Evolutionary conservation across 73 alveolate genomes (phyloP), one percentile per base, ranked within the genome.

Genomic region (Symbiodinium pilosum): DNA sequence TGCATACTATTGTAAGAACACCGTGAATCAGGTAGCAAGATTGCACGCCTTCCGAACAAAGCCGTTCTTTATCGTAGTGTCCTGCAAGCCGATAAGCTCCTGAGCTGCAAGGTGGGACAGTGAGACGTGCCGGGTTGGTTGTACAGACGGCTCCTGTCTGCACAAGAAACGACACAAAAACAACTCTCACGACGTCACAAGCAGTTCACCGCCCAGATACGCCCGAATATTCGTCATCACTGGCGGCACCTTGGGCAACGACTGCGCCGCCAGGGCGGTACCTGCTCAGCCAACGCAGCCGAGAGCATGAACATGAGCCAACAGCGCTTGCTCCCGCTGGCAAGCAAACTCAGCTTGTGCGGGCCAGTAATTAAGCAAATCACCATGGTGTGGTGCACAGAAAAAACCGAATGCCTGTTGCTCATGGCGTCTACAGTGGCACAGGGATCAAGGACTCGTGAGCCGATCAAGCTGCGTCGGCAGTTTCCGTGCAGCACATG

Each of bases 51-150:
- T 88, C 36, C 87, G 87, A 8, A 88, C 71, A 40, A 88, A 88
- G 42, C 95, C 95, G 64, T 88, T 38, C 43, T 83, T 83, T 20
- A 88, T 47, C 8, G 86, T 44, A 30, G 43, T 44, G 18, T 68
- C 69, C 36, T 56, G 85, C 42, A 88, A 0, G 1, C 86, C 95
- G 71, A 83, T 83, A 32, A 88, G 77, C 86, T 88, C 95, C 95
- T 88, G 18, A n/a, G n/a, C n/a, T 9, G 59, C 6, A 47, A 14
- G 59, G 14, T 14, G 6, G 59, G 59, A 47, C 21, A 47, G 59
- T 47, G 59, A 14, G 6, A 47, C 59, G 21, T 47, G 59, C 21
- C 21, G 59, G 59, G 14, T 47, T 47, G 59, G 24, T n/a, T 28
- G 81, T 30, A 14, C 34, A 14, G 81, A 64, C 12, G 4, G 81